phyloP scores from a whole-genome alignment of 1,139 yeast species.

The Hyphopichia buzzinii region DNA sequence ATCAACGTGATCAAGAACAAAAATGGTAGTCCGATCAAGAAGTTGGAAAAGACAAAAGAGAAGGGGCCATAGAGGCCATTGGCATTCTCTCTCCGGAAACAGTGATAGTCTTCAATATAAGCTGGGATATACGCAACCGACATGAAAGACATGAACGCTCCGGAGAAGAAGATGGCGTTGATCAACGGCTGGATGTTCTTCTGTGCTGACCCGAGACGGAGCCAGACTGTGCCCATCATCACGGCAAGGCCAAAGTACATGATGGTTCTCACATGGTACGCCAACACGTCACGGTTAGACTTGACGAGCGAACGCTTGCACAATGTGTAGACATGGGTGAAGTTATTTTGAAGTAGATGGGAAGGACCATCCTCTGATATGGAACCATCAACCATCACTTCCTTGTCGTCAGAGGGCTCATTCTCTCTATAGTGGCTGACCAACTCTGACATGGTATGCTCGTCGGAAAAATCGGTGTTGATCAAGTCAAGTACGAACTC shows the following conservation, averaged over 20 bases:
- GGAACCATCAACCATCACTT: conserved; percentile 1
- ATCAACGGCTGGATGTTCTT: conserved; percentile 33
- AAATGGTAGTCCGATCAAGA: conserved; percentile 37
- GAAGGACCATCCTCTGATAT: neutral
- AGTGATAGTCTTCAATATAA: conserved; percentile 31
- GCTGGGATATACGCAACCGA: conserved; percentile 44
- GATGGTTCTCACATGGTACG: conserved; percentile 33
- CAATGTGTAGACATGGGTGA: neutral
- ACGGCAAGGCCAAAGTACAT: conserved; percentile 41
- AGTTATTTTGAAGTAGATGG: too few species aligned
- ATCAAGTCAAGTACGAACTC: conserved; percentile 34
- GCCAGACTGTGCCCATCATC: conserved; percentile 44
- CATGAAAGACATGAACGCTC: conserved; percentile 45
- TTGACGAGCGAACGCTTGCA: conserved; percentile 22
- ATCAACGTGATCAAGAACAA: conserved; percentile 29
- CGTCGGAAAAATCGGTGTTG: conserved; percentile 25
- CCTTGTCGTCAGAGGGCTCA: conserved; percentile 5
- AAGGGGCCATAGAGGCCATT: conserved; percentile 39
- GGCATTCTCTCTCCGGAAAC: conserved; percentile 27
- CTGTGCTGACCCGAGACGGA: conserved; percentile 27
- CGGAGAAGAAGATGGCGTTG: conserved; percentile 40
- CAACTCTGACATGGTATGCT: conserved; percentile 3
- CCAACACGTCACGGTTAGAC: conserved; percentile 31
- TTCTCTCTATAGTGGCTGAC: neutral
- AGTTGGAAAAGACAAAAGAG: conserved; percentile 32